Percentiles rank a stretch among this genome's conserved stretches.
Evolutionary conservation across 1,139 yeast species (phyloP).

Genomic region (Kurtzmaniella quercitrusa): DNA sequence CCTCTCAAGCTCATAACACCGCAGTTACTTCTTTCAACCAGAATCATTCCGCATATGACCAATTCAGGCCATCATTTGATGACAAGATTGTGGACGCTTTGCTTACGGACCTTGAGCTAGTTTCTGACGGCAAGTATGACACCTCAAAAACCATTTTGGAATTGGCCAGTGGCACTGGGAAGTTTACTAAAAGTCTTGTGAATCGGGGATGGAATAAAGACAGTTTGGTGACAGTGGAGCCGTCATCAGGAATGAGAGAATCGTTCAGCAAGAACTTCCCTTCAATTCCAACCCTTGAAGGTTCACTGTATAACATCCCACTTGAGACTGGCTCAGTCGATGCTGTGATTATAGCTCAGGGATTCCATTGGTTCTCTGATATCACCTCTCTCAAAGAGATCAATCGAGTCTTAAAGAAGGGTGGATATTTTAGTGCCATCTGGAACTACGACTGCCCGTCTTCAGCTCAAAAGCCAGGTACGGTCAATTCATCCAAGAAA

Average conservation of each 20-base stretch:
- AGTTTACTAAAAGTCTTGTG: conserved; percentile 49
- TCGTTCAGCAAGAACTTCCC: conserved; percentile 49
- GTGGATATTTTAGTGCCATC: conserved; percentile 49
- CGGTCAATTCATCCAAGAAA: conserved; percentile 2
- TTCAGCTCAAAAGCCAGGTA: conserved; percentile 11
- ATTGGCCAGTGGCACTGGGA: conserved; percentile 65
- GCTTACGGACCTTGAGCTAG: conserved; percentile 32
- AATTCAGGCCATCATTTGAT: conserved; percentile 53
- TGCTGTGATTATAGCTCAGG: conserved; percentile 58
- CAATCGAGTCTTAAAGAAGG: conserved; percentile 44
- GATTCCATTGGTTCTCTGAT: conserved; percentile 67
- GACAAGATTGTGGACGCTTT: conserved; percentile 45
- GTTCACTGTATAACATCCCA: conserved; percentile 50
- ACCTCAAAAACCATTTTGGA: conserved; percentile 41
- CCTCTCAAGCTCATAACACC: conserved; percentile 22
- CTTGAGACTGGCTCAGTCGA: conserved; percentile 43
- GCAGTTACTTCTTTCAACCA: conserved; percentile 47
- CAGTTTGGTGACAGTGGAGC: conserved; percentile 47
- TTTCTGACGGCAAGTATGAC: conserved; percentile 12
- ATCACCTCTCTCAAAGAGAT: conserved; percentile 45
- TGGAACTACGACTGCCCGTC: conserved; percentile 57
- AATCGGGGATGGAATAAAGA: conserved; percentile 33
- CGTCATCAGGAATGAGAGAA: conserved; percentile 56
- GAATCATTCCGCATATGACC: conserved; percentile 53
- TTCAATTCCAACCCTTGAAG: conserved; percentile 30